Percentiles rank a stretch among this genome's conserved stretches.
Conservation (phyloP, 2,329 filamentous ascomycete species). For the Nemania diffusa region DNA sequence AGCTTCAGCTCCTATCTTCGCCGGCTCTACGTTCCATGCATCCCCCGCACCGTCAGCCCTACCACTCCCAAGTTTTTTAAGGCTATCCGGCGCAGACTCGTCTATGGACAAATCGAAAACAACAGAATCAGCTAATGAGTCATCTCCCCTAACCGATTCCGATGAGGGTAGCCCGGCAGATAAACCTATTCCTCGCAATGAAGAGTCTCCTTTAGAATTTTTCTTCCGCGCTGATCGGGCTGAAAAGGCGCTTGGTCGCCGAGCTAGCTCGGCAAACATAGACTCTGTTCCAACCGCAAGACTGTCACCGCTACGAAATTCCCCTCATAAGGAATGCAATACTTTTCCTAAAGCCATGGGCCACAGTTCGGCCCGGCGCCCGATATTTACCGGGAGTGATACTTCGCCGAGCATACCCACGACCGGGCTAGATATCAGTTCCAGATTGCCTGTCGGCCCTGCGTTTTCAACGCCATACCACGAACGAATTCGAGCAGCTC, state of each 20-base stretch:
- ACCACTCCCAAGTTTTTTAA: slow-evolving; percentile 87
- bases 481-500: slow-evolving; percentile 68
- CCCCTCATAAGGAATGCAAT: slow-evolving; percentile 51
- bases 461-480: slow-evolving; percentile 75
- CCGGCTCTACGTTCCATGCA: slow-evolving; percentile 92
- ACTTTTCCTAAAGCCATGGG: slow-evolving; percentile 50
- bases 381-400: slow-evolving; percentile 54
- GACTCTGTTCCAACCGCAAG: slow-evolving; percentile 53
- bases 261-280: slow-evolving; percentile 62
- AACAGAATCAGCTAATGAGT: slow-evolving; percentile 54
- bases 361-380: slow-evolving; percentile 46
- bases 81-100: slow-evolving; percentile 77
- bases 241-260: slow-evolving; percentile 72
- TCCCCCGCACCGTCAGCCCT: slow-evolving; percentile 91
- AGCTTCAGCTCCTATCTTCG: slow-evolving; percentile 72
- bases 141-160: slow-evolving; percentile 63
- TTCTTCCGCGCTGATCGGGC: slow-evolving; percentile 89
- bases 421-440: slow-evolving; percentile 73
- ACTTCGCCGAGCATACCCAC: slow-evolving; percentile 69
- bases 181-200: slow-evolving; percentile 50
- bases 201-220: slow-evolving; percentile 84
- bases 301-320: slow-evolving; percentile 63
- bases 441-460: slow-evolving; percentile 66
- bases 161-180: slow-evolving; percentile 60
- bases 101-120: slow-evolving; percentile 58